Evolutionary conservation across 306 rosid species (phyloP), one percentile per base, ranked within the genome.

Genomic region (Quercus mongolica): DNA sequence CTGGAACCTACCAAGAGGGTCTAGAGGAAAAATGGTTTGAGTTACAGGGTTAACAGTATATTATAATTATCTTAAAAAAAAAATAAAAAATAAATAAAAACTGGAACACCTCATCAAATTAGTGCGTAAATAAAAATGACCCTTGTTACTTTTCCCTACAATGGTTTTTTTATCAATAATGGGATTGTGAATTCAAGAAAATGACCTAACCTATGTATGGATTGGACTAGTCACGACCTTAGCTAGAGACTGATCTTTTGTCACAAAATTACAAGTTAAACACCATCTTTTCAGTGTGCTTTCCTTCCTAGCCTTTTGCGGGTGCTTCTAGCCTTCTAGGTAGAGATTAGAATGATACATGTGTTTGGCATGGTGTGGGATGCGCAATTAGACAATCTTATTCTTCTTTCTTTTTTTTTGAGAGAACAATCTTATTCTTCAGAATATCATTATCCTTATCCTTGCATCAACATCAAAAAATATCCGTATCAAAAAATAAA

Each of bases 261-360:
- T 71, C 70, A 64, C 61, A 51, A 41, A 38, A 41, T 41, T 41
- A 69, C 1, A 80, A 46, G 75, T 72, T 76, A 30, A 10, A 63
- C 76, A 20, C 63, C 13, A 44, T 71, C 80, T 82, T 83, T 76
- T 58, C 63, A 38, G 25, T 38, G 55, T 51, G 74, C 78, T 63
- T 68, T 55, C 74, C 51, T 68, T 55, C 74, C 51, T 54, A 33
- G 15, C 51, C 26, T 55, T 21, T 72, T 58, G 80, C 52, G 13
- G 13, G 23, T 30, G n/a, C 46, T 19, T 9, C 33, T 71, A 56
- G 71, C 17, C 46, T 19, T 9, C 33, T 71, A 56, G 71, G 44
- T 69, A n/a, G 28, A 31, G 4, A 38, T 38, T 7, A 7, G 44
- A 38, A 38, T 5, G 1, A 25, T 62, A 26, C 3, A 12, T 13